Evolutionary conservation across 495 filamentous ascomycete species (phyloP), one percentile per base, ranked within the genome.

Genomic region (Neohortaea acidophila): DNA sequence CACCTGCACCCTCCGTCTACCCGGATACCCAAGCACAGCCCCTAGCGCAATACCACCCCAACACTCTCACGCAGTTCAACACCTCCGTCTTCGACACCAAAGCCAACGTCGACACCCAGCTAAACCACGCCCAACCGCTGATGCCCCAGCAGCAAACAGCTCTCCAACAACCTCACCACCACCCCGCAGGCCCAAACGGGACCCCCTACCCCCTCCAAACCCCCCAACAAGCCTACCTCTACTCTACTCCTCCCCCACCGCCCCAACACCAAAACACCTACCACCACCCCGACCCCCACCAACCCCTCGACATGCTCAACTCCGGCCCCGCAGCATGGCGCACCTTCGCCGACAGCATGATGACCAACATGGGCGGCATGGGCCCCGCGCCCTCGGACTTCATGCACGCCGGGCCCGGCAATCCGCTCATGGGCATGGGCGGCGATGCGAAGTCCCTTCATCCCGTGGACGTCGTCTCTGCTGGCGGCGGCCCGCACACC

Each of bases 371-470:
- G 39, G 28, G 39, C 15, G 24, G 37, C 24, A 38, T 54, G 20
- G 48, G 44, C 28, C 47, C 51, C 18, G 48, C 51, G 21, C 48
- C 36, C 25, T 44, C 51, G 21, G n/a, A n/a, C n/a, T 33, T 54
- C 19, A 49, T 54, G 48, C 38, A 44, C 1, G 27, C 51, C 2
- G 51, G 51, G 3, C 4, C 15, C 17, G 32, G 21, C 7, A 34
- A 34, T 15, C 32, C 19, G 3, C 15, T 12, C 15, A 34, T 34
- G 32, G 32, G 19, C 17, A 34, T 34, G 32, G 32, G 32, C 19
- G 32, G 8, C 17, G 4, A 20, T 8, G 17, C 19, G 19, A 19
- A 20, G 10, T 11, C 28, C n/a, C 32, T 20, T 7, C 15, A 34
- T 10, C 10, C 19, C 5, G 32, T 13, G 28, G 28, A 15, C 24